Evolutionary conservation across 1,284 basidiomycete genomes (phyloP), one percentile per base, ranked within the genome.

Genomic region (Spongiforma sp.): DNA sequence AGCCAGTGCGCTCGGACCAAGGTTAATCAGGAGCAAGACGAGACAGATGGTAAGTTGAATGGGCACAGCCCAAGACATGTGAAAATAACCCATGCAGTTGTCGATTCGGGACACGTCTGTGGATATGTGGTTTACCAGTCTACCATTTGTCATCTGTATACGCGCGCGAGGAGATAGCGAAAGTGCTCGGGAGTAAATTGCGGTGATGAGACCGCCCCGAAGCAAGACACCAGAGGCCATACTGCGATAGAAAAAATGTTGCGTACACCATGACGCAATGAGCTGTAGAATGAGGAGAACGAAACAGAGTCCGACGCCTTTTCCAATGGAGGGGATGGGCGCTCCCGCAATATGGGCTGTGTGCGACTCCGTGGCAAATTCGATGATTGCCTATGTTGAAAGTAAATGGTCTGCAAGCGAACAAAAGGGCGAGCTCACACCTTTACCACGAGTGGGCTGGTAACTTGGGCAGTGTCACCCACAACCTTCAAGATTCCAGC

Each of bases 41-140:
- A 93, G 83, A 75, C 90, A 95, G 62, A 92, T 88, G 50, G 80
- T 74, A 79, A 93, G 84, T 73, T 92, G 89, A 53, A 93, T 85
- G 32, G 52, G 52, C 15, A n/a, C 11, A 3, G 91, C 83, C 87
- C 93, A 94, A 24, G 86, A 76, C 82, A 94, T 87, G 67, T 92
- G 90, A 74, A 94, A 93, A 81, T 91, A 96, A 5, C 91, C 92
- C 57, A 88, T 86, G 67, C 90, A 93, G 74, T 96, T 98, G 75
- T 98, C 95, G 74, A 98, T 94, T 41, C 96, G 86, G 21, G 90
- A 92, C 36, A 95, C 89, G 77, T 98, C 96, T 0, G 95, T 96
- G 7, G 93, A 95, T 68, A 94, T 87, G 67, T 92, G 90, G 74
- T 54, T 54, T n/a, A 54, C 52, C 30, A 54, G 14, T 24, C 32